Conservation (phyloP, 176 grass and related monocot species). For the Carex cristatella region DNA sequence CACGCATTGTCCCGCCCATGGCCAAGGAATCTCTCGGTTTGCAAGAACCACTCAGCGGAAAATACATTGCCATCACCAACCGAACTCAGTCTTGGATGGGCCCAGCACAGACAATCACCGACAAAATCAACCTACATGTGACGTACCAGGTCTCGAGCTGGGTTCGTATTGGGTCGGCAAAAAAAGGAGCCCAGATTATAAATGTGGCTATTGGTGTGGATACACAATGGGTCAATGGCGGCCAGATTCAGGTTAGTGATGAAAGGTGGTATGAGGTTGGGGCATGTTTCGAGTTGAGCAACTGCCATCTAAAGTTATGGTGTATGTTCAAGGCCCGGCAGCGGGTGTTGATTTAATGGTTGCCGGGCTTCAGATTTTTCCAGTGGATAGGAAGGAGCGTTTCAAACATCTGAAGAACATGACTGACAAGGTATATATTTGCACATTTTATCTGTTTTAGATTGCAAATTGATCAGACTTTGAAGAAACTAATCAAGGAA, state of each 20-base stretch:
- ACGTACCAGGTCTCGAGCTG: conserved; percentile 82
- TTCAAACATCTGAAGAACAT: conserved; percentile 46
- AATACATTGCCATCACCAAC: conserved; percentile 58
- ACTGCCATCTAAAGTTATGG: conserved; percentile 40
- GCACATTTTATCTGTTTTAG: neutral
- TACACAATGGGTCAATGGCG: conserved; percentile 70
- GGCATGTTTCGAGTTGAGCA: conserved; percentile 66
- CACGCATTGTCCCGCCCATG: conserved; percentile 58
- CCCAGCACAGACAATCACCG: conserved; percentile 60
- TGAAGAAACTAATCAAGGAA: neutral
- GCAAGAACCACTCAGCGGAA: conserved; percentile 52
- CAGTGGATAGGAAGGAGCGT: conserved; percentile 48
- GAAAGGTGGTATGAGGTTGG: conserved; percentile 85
- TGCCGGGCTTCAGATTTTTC: conserved; percentile 68
- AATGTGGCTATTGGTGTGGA: conserved; percentile 49
- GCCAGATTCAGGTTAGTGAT: conserved; percentile 53
- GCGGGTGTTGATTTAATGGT: conserved; percentile 80
- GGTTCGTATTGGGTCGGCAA: conserved; percentile 49
- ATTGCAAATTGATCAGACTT: neutral
- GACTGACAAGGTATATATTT: conserved; percentile 45
- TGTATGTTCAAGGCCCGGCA: conserved; percentile 68
- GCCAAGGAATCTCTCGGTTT: conserved; percentile 48
- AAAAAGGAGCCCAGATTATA: conserved; percentile 37
- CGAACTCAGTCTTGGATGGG: conserved; percentile 91
- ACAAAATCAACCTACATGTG: conserved; percentile 49